Evolutionary conservation across 805 yeast genomes (phyloP), one percentile per base, ranked within the genome.

Genomic region (Candida yuanshanica): DNA sequence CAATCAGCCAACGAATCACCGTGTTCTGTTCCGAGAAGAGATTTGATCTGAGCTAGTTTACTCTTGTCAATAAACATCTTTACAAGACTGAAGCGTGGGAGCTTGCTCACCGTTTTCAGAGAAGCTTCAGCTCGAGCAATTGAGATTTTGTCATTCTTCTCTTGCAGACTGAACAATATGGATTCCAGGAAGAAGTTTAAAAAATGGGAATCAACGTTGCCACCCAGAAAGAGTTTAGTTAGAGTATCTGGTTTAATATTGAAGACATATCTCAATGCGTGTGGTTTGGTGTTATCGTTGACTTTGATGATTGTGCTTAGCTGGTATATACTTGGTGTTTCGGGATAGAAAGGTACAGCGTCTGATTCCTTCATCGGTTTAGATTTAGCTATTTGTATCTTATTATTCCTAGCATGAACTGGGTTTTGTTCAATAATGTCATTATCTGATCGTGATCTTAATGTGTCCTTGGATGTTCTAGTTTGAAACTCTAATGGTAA

Each of bases 161-260:
- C 34, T 12, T 34, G 31, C 10, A 49, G 13, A 0, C n/a, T 16
- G 18, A 38, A 29, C 4, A 41, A 22, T 1, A 48, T 55, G 0
- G 82, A 72, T 22, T 71, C 74, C 8, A 78, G 37, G 41, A 64
- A 70, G 44, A 75, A 70, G n/a, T 62, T 62, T 7, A 79, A 55
- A 43, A 73, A 67, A 11, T 68, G 72, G 0, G 70, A 49, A 29
- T 79, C 84, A 1, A 79, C 54, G 1, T 80, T 81, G 9, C 71
- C 65, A 4, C 51, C 40, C 7, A 53, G 49, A 41, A 74, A 78
- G 2, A 71, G 44, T 10, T 51, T 49, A 2, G 45, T 14, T 31
- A 65, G 63, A 1, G 55, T 52, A 0, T 43, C 35, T 0, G 61
- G 35, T 2, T 59, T 45, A 1, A 74, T 27, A 3, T 43, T 38